phyloP scores from a whole-genome alignment of 2,329 filamentous ascomycete species.

The Penicillium griseofulvum region DNA sequence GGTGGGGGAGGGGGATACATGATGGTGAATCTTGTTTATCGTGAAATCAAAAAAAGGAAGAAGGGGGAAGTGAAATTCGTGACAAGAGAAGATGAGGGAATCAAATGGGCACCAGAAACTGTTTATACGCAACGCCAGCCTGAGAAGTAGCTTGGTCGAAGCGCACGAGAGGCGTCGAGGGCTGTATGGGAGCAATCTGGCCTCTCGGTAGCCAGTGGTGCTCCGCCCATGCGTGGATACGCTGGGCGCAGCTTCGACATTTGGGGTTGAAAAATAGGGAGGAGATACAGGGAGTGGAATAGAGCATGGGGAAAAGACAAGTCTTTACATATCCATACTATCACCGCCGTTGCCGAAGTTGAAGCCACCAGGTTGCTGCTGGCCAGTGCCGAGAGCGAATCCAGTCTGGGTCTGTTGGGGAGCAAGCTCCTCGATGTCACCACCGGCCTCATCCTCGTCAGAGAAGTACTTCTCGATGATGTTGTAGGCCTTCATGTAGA shows the following conservation, averaged over 20 bases:
- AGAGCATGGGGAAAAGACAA: background rate
- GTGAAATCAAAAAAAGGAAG: slow-evolving; percentile 31
- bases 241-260: slow-evolving; percentile 5
- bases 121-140: slow-evolving; percentile 1
- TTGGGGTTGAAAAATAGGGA: background rate
- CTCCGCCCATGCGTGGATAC: background rate
- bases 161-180: background rate
- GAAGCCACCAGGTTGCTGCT: slow-evolving; percentile 74
- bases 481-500: slow-evolving; percentile 99
- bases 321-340: slow-evolving; percentile 69
- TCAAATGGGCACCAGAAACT: slow-evolving; percentile 8
- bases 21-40: slow-evolving; percentile 50
- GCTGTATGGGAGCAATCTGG: background rate
- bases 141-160: background rate
- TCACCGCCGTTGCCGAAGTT: slow-evolving; percentile 80
- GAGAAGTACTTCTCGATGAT: slow-evolving; percentile 99
- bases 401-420: slow-evolving; percentile 68
- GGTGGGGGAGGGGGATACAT: slow-evolving; percentile 42
- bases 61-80: slow-evolving; percentile 18
- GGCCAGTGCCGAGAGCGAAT: slow-evolving; percentile 66
- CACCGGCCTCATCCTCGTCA: slow-evolving; percentile 81
- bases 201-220: background rate
- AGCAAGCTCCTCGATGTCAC: slow-evolving; percentile 77
- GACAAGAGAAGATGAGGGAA: slow-evolving; percentile 12
- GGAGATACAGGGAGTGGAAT: background rate